Base-by-base conservation (phyloP, 1,139 yeast genomes). In the Pneumocystis canis region DNA sequence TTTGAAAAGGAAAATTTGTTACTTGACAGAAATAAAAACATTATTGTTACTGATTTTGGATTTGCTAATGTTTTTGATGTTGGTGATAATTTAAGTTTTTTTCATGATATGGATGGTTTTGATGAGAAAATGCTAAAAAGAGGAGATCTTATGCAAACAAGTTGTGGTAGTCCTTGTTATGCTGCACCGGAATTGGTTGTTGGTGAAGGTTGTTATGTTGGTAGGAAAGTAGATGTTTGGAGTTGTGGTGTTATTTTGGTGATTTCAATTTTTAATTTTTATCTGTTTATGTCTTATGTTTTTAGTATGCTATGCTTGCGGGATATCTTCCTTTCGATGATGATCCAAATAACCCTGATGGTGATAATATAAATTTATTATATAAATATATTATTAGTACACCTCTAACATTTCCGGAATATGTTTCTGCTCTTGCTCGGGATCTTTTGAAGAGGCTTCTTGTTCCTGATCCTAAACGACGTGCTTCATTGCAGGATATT, bases 321-420 rank as follows among this genome's bases (percentile, higher is more conserved):
- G 99, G 99, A 0, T 94, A 92, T 73, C 79, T 92, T 67, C 99
- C 99, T 1, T 92, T 89, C 78, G 99, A 92, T 72, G 98, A 92
- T 74, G 99, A 92, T 73, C 95, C 96, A 37, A 85, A 86, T 63
- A 92, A 94, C 72, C 97, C 96, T 57, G 96, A 92, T 71, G 97
- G 97, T 63, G 87, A 90, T 64, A 95, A 92, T 74, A 92, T 92
- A 70, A 89, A 92, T 35, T 84, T 86, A 73, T 78, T 92, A 65
- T 94, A 92, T 76, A 89, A 86, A 71, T 92, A 92, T 75, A 94
- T 92, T 68, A 89, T 97, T 60, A 80, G 84, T 63, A 89, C 97
- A 1, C 89, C 96, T 4, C 78, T 92, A 70, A 92, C 97, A 2
- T 92, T 92, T 75, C 98, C 98, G 1, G 97, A 90, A 73, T 90